phyloP scores from a whole-genome alignment of 1,139 yeast species.

The Hemisphaericaspora subhashii region DNA sequence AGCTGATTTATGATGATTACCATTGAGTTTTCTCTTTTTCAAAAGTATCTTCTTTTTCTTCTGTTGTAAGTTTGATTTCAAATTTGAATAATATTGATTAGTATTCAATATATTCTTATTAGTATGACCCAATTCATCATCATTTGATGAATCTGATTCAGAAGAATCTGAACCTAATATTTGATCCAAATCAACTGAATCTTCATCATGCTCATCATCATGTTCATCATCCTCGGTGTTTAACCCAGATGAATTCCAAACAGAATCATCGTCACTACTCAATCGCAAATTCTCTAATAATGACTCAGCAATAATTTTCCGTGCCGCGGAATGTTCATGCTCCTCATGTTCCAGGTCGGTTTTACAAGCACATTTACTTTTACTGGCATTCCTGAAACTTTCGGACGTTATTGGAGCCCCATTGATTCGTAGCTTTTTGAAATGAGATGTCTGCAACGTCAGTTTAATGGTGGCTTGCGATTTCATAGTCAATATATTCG shows the following conservation, averaged over 20 bases:
- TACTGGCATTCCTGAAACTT: conserved; percentile 16
- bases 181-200: not conserved
- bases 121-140: conserved; percentile 7
- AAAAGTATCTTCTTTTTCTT: conserved; percentile 7
- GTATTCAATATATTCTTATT: conserved; percentile 17
- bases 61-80: conserved; percentile 17
- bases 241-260: conserved; percentile 27
- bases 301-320: conserved; percentile 8
- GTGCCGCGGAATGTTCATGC: conserved; percentile 1
- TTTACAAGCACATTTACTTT: conserved; percentile 17
- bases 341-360: conserved; percentile 8
- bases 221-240: conserved; percentile 16
- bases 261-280: conserved; percentile 12
- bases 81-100: conserved; percentile 26
- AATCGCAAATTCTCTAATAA: conserved; percentile 12
- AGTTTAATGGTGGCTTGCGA: conserved; percentile 42
- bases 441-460: conserved; percentile 39
- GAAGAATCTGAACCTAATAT: conserved; percentile 25
- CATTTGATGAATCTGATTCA: conserved; percentile 27
- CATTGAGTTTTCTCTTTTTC: conserved; percentile 3
- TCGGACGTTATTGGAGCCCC: conserved; percentile 41
- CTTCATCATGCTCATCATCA: conserved; percentile 4
- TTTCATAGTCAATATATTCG: conserved; percentile 23
- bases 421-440: conserved; percentile 44
- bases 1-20: not conserved